phyloP scores from a whole-genome alignment of 1,284 basidiomycete genomes.

The Irpex sp. region DNA sequence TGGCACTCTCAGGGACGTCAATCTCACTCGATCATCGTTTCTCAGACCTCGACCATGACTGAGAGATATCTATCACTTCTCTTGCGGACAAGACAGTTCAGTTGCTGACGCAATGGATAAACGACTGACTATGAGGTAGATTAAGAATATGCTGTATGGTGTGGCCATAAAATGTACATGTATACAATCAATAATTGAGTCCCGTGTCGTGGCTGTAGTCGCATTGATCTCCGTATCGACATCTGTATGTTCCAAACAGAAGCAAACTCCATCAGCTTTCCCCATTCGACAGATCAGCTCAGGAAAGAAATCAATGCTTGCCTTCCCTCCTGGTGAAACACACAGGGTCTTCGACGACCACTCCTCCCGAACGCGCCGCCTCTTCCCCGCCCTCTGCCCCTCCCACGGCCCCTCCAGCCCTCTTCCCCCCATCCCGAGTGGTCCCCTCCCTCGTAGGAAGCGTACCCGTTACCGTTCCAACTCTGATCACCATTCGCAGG shows the following conservation, averaged over 20 bases:
- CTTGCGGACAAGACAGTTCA: no score
- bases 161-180: constrained; percentile 7
- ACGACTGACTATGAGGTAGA: neutral
- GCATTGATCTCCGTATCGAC: constrained; percentile 82
- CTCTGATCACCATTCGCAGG: constrained; percentile 22
- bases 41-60: no score
- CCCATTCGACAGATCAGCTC: constrained; percentile 33
- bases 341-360: constrained; percentile 81
- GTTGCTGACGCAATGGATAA: no score
- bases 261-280: constrained; percentile 45
- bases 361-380: constrained; percentile 52
- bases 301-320: constrained; percentile 55
- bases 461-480: constrained; percentile 34
- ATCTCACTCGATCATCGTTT: neutral
- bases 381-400: constrained; percentile 46
- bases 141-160: constrained; percentile 6
- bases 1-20: neutral
- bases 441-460: constrained; percentile 42
- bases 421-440: constrained; percentile 43
- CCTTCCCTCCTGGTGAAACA: constrained; percentile 85
- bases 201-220: constrained; percentile 66
- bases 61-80: no score
- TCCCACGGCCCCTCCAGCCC: constrained; percentile 33
- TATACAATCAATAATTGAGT: constrained; percentile 19
- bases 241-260: constrained; percentile 47